Conservation (phyloP, 1,284 basidiomycete species). For the Amylostereum areolatum region DNA sequence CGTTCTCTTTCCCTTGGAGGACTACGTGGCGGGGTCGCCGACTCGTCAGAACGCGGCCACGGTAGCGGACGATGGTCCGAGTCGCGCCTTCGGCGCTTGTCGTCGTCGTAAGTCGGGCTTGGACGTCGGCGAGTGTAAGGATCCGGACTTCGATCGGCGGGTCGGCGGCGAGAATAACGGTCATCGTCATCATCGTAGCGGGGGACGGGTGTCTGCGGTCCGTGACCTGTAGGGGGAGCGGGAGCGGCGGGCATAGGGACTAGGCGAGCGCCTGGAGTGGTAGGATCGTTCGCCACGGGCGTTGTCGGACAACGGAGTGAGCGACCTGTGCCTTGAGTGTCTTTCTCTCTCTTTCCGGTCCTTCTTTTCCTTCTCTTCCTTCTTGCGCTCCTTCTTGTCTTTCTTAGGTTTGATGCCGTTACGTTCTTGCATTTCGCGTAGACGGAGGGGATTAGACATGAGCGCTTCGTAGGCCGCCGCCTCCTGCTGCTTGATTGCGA, state of each 20-base stretch:
- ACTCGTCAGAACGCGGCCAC: constrained; percentile 15
- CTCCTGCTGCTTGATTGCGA: constrained; percentile 97
- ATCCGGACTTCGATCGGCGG: constrained; percentile 23
- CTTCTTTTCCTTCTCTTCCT: constrained; percentile 52
- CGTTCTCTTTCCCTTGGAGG: constrained; percentile 16
- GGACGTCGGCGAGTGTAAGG: constrained; percentile 10
- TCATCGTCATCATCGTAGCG: constrained; percentile 24
- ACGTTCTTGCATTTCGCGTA: constrained; percentile 76
- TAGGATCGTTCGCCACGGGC: constrained; percentile 1
- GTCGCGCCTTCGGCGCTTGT: constrained; percentile 8
- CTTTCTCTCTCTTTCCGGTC: constrained; percentile 40
- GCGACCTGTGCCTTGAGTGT: constrained; percentile 9
- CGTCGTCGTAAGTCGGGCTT: constrained; percentile 9
- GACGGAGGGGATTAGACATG: constrained; percentile 85
- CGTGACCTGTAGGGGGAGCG: no score
- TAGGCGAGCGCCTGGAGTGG: constrained; percentile 6
- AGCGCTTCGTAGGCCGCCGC: constrained; percentile 89
- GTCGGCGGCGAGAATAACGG: constrained; percentile 15
- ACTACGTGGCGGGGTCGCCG: constrained; percentile 6
- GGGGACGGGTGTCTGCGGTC: constrained; percentile 2
- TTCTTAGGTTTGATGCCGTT: constrained; percentile 74
- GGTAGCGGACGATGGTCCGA: constrained; percentile 5
- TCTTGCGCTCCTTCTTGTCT: constrained; percentile 67
- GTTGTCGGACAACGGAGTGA: constrained; percentile 15
- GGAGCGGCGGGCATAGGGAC: background rate